Base-by-base conservation (phyloP, 2,329 filamentous ascomycete species). In the Colletotrichum acutatum region DNA sequence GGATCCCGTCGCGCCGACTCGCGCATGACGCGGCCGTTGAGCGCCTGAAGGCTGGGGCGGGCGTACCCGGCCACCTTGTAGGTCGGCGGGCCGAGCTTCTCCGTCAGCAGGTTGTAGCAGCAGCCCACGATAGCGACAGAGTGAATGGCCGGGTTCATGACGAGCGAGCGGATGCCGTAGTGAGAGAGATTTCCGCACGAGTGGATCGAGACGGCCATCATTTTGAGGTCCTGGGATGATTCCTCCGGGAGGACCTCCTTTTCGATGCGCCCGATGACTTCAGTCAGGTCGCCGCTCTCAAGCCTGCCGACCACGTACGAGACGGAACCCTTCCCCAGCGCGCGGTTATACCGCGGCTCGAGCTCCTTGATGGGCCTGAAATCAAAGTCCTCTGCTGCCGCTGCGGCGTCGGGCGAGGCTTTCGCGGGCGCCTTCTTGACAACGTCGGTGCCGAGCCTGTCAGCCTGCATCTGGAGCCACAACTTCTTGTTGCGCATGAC, bases 161-260 rank as follows among this genome's bases (percentile, higher is more conserved):
- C 84, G 24, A 99, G 89, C 0, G 96, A 97, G 16, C 94, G 92
- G 70, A 99, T 92, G 11, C 94, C 97, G 80, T 97, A 95, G 82
- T 99, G 97, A 0, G 97, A 93, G n/a, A 99, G 90, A 77, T 99
- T 98, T 32, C 97, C 97, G 80, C 97, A 99, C 0, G 96, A 98
- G 82, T 99, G 97, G 22, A 99, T 94, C 0, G 97, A 98, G 34
- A 98, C 92, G 19, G 96, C 94, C 92, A 98, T 95, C 49, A 97
- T 86, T 11, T 84, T 84, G 73, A 87, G 84, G 16, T 86, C 82
- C 22, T 81, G 76, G 57, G 77, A 75, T 32, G 76, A 74, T 57
- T 72, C 71, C 63, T 72, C 71, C 1, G 79, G 78, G 7, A 78
- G 64, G 74, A 83, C 78, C 69, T 84, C 82, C 56, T 86, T 83